phyloP scores from a whole-genome alignment of 1,139 yeast genomes.

The Geotrichum phurueaensis region DNA sequence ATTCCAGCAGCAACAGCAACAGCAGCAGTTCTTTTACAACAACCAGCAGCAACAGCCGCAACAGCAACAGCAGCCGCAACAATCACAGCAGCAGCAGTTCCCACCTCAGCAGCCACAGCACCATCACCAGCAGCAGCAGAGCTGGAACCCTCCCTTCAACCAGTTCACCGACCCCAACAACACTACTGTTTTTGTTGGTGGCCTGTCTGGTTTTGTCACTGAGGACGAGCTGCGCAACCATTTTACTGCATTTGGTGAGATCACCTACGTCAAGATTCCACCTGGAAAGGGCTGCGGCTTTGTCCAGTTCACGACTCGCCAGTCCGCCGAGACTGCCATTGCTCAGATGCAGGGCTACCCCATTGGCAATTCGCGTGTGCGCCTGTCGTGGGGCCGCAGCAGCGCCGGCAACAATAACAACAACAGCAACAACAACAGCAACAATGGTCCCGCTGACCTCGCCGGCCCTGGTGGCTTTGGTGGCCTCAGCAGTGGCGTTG shows the following conservation, averaged over 20 bases:
- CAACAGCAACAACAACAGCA: slow-evolving; percentile 28
- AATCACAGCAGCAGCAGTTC: neutral
- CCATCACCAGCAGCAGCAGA: slow-evolving; percentile 32
- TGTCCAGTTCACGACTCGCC: slow-evolving; percentile 70
- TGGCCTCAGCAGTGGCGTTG: neutral
- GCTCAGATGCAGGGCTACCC: slow-evolving; percentile 89
- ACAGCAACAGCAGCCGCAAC: neutral
- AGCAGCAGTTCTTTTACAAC: neutral
- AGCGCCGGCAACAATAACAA: neutral
- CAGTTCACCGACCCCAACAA: slow-evolving; percentile 71
- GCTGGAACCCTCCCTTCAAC: slow-evolving; percentile 35
- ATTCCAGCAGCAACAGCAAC: neutral
- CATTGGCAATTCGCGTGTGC: slow-evolving; percentile 75
- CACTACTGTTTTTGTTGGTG: slow-evolving; percentile 94
- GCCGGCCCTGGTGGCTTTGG: neutral
- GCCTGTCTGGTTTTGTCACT: slow-evolving; percentile 67
- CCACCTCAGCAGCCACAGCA: slow-evolving; percentile 28
- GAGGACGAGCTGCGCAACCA: slow-evolving; percentile 69
- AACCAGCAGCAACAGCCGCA: neutral
- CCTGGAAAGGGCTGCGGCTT: slow-evolving; percentile 95
- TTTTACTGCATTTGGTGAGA: slow-evolving; percentile 79
- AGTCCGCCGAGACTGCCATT: slow-evolving; percentile 85
- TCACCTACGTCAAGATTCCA: slow-evolving; percentile 81
- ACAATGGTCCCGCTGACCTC: slow-evolving; percentile 22
- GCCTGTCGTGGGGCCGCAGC: slow-evolving; percentile 84